These are phyloP conservation scores for Annona cherimola DNA, from an alignment of 164 flowering plant genomes.

Conservation along the genomic window DNA sequence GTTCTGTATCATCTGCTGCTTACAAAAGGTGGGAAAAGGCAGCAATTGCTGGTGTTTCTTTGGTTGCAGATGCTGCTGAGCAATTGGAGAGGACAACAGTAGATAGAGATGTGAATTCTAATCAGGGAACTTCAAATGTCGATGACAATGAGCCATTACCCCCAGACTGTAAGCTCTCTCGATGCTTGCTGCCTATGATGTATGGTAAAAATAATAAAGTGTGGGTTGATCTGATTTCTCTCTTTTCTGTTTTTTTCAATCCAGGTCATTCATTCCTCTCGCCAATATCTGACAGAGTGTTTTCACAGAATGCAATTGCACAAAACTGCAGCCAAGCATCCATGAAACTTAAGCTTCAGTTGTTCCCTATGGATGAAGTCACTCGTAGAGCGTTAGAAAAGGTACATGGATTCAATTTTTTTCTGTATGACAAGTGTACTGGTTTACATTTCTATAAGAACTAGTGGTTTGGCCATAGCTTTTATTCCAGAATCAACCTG, in stretches of 20 bases:
- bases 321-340: constrained; percentile 33
- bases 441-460: not conserved
- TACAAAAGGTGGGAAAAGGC: constrained; percentile 95
- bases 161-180: constrained; percentile 15
- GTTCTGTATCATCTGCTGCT: constrained; percentile 54
- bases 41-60: constrained; percentile 93
- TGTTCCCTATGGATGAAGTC: constrained; percentile 87
- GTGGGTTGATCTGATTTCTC: constrained; percentile 7
- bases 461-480: not conserved
- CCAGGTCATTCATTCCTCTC: constrained; percentile 33
- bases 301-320: constrained; percentile 21
- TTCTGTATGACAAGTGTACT: not conserved
- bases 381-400: constrained; percentile 79
- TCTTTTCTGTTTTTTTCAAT: constrained; percentile 1
- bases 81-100: constrained; percentile 59
- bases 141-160: constrained; percentile 8
- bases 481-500: not conserved
- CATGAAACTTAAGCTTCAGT: constrained; percentile 81
- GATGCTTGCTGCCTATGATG: not conserved
- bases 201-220: not conserved
- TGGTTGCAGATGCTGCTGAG: constrained; percentile 99
- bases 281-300: constrained; percentile 4
- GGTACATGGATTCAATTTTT: constrained; percentile 28
- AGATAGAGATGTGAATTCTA: constrained; percentile 32
- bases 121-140: constrained; percentile 19